phyloP scores from a whole-genome alignment of 192 early-diverging fungal genomes.

The Coemansia sp. region DNA sequence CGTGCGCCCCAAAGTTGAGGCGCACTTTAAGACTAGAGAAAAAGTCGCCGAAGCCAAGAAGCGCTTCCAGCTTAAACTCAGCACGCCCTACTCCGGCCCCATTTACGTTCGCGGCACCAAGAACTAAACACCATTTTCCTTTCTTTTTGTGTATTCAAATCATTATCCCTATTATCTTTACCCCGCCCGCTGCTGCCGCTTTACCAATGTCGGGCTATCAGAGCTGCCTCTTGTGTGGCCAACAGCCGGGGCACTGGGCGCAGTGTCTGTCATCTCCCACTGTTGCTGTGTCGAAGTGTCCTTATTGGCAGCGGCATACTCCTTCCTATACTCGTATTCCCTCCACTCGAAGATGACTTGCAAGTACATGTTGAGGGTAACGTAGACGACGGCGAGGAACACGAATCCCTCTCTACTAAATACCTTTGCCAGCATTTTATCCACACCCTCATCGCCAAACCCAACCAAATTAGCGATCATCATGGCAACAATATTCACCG shows the following conservation, averaged over 20 bases:
- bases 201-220: slow-evolving; percentile 17
- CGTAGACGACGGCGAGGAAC: slow-evolving; percentile 54
- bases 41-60: slow-evolving; percentile 45
- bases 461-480: slow-evolving; percentile 97
- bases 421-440: slow-evolving; percentile 67
- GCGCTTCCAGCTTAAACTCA: slow-evolving; percentile 20
- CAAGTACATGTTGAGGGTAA: slow-evolving; percentile 60
- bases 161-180: background rate
- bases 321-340: slow-evolving; percentile 63
- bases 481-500: slow-evolving; percentile 89
- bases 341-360: slow-evolving; percentile 83
- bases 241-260: background rate
- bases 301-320: slow-evolving; percentile 8
- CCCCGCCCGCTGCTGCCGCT: slow-evolving; percentile 11
- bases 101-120: slow-evolving; percentile 14
- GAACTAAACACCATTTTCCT: background rate
- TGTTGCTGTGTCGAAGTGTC: background rate
- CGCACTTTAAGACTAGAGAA: slow-evolving; percentile 53
- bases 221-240: background rate
- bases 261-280: slow-evolving; percentile 12
- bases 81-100: slow-evolving; percentile 14
- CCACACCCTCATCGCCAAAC: slow-evolving; percentile 87
- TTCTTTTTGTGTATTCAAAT: slow-evolving; percentile 1
- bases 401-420: slow-evolving; percentile 49
- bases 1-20: slow-evolving; percentile 65